These are phyloP conservation scores for Lentinus tigrinus DNA, from an alignment of 768 basidiomycete genomes.

Conservation along the genomic window DNA sequence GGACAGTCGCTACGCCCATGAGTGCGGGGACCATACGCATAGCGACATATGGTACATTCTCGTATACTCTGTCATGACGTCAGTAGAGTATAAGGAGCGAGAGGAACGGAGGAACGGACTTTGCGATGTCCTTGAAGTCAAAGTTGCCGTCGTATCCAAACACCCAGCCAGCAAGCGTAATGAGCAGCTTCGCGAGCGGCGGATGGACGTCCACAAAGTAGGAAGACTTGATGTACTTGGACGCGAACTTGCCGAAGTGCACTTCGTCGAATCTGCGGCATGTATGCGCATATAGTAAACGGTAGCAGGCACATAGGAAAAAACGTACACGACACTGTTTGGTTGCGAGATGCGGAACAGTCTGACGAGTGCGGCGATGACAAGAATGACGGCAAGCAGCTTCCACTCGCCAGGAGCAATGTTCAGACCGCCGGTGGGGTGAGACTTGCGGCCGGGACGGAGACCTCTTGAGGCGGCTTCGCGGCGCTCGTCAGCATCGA, in stretches of 20 bases:
- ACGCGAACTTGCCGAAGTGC: conserved; percentile 96
- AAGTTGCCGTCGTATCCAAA: conserved; percentile 91
- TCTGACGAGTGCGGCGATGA: conserved; percentile 79
- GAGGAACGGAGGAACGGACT: conserved; percentile 53
- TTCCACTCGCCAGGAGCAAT: conserved; percentile 76
- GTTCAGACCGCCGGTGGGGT: conserved; percentile 58
- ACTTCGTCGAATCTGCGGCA: conserved; percentile 89
- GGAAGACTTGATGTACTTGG: conserved; percentile 88
- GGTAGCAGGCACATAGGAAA: neutral
- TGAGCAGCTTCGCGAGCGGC: conserved; percentile 91
- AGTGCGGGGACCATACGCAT: conserved; percentile 96
- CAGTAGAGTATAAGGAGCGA: neutral
- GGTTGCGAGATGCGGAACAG: conserved; percentile 85
- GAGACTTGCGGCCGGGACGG: conserved; percentile 45
- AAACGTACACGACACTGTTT: conserved; percentile 85
- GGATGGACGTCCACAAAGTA: conserved; percentile 97
- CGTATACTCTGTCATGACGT: conserved; percentile 59
- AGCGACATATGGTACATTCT: conserved; percentile 88
- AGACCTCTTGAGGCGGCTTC: conserved; percentile 69
- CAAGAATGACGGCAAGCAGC: conserved; percentile 59
- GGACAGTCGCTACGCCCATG: conserved; percentile 87
- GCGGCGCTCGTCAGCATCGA: conserved; percentile 74
- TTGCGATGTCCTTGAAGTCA: conserved; percentile 97
- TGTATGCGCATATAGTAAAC: neutral
- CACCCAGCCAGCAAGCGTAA: conserved; percentile 86